Conservation (phyloP, 257 asterid species). For the Echites panduratus region DNA sequence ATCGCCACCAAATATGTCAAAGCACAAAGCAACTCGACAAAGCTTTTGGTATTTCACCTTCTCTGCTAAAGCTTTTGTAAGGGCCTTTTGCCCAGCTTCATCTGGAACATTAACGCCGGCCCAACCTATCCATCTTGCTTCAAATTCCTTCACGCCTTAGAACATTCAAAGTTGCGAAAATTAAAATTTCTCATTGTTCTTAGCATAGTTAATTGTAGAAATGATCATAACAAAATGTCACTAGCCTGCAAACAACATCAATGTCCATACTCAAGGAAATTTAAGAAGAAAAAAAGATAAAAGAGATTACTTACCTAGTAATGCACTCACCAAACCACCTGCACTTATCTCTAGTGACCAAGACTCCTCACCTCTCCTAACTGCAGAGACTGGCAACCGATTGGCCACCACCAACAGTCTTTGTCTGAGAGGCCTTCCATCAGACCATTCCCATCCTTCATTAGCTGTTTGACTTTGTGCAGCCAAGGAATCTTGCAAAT, state of each 20-base stretch:
- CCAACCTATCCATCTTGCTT: constrained; percentile 98
- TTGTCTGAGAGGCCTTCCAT: constrained; percentile 55
- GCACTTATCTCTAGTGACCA: constrained; percentile 97
- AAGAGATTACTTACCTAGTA: constrained; percentile 62
- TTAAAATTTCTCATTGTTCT: constrained; percentile 11
- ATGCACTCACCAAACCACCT: constrained; percentile 97
- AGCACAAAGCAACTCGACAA: constrained; percentile 1
- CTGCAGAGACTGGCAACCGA: constrained; percentile 95
- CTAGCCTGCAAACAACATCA: background rate
- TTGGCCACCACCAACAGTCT: constrained; percentile 94
- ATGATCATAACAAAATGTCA: background rate
- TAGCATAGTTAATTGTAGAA: constrained; percentile 1
- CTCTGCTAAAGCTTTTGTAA: constrained; percentile 74
- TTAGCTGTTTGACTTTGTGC: constrained; percentile 30
- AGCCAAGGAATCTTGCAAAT: constrained; percentile 50
- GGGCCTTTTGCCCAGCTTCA: constrained; percentile 77
- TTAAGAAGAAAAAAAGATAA: background rate
- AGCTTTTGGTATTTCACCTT: constrained; percentile 41
- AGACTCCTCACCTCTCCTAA: constrained; percentile 78
- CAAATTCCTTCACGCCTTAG: constrained; percentile 82
- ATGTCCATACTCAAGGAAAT: background rate
- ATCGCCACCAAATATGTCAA: background rate
- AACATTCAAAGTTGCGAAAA: constrained; percentile 15
- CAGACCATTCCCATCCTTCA: constrained; percentile 60
- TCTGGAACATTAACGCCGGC: constrained; percentile 96